These are phyloP conservation scores for Fragilaria crotonensis DNA, from an alignment of 108 stramenopile species.

Conservation along the genomic window DNA sequence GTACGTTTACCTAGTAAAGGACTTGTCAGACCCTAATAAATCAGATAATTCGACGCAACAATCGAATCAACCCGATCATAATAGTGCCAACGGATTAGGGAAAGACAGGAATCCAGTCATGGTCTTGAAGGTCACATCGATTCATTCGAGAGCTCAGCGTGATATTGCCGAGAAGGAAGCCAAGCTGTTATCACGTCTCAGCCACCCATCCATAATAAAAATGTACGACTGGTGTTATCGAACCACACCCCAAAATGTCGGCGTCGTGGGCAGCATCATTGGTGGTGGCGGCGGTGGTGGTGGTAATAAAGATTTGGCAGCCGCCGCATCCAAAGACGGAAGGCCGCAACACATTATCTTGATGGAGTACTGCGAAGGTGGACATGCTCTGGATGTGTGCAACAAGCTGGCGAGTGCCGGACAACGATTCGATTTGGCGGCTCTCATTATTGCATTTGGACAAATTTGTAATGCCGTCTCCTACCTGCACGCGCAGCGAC, in stretches of 20 bases:
- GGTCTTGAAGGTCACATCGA: constrained; percentile 80
- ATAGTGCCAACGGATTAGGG: no score
- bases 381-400: constrained; percentile 81
- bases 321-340: constrained; percentile 19
- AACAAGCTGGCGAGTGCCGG: constrained; percentile 39
- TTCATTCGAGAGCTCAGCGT: constrained; percentile 55
- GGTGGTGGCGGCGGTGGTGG: constrained; percentile 4
- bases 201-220: constrained; percentile 64
- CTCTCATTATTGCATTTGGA: constrained; percentile 81
- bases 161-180: constrained; percentile 88
- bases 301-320: constrained; percentile 7
- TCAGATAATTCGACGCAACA: no score
- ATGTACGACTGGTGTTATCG: constrained; percentile 58
- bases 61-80: no score
- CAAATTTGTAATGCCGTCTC: constrained; percentile 82
- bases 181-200: constrained; percentile 49
- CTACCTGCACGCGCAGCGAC: constrained; percentile 81
- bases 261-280: neutral
- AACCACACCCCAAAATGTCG: constrained; percentile 10
- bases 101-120: constrained; percentile 27
- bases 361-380: constrained; percentile 92
- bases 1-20: constrained; percentile 84
- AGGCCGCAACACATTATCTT: constrained; percentile 78
- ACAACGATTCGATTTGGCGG: constrained; percentile 52
- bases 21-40: constrained; percentile 10